Evolutionary conservation across 2,329 filamentous ascomycete species (phyloP), one percentile per base, ranked within the genome.

Genomic region (Ophiostoma himal-ulmi): DNA sequence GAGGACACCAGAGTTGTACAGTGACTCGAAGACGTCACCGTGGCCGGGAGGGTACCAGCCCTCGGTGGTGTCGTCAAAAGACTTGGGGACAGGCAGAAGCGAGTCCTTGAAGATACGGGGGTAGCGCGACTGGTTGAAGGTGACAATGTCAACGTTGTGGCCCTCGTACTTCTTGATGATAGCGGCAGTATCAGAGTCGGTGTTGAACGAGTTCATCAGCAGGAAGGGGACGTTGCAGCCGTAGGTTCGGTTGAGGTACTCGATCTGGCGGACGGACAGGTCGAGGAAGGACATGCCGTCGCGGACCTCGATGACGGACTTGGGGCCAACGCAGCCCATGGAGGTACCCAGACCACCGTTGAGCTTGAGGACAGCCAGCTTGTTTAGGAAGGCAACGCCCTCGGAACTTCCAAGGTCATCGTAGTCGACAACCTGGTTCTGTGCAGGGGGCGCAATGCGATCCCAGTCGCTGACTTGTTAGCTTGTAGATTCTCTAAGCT

Each of bases 151-250:
- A 78, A 99, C 96, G 81, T 97, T 97, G 88, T 99, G 95, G 74
- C 95, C 95, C 85, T 99, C 94, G 84, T 98, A 99, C 86, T 99
- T 99, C 89, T 99, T 99, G 86, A 99, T 99, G 83, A 99, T 99
- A 82, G 93, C 93, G 74, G 94, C 93, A 68, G 95, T 99, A 80
- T 99, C 95, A 77, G 94, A 89, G 81, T 99, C 94, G 80, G 95
- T 99, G 88, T 99, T 99, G 91, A 99, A 99, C 70, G 95, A 98
- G 90, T 99, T 99, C 95, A 99, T 99, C 77, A 99, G 90, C 76
- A 99, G 89, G 82, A 99, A 97, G 67, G 95, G 95, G 44, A 99
- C 95, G 80, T 97, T 98, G 81, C 96, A 93, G 77, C 91, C 88
- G 85, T 97, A 98, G 75, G 93, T 98, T 81, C 94, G 91, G 90